Evolutionary conservation across 257 asterid species (phyloP).

Genomic region (Solanum commersonii): DNA sequence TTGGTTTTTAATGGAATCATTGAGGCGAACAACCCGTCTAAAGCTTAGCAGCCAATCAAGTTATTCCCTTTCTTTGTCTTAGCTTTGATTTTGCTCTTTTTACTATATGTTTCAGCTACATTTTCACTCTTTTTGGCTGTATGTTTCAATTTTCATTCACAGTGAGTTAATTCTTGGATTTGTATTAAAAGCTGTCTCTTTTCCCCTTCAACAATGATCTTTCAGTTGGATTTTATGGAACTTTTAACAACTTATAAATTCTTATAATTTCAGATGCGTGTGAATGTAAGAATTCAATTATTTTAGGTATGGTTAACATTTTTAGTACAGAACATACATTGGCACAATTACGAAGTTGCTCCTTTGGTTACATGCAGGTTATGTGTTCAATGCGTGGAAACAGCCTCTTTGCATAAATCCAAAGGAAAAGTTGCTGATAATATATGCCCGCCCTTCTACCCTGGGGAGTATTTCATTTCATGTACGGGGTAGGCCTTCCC

Average conservation of each 20-base stretch:
- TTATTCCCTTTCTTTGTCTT: background rate
- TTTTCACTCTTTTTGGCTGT: background rate
- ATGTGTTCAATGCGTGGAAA: background rate
- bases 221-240: background rate
- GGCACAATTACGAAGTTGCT: background rate
- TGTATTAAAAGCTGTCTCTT: background rate
- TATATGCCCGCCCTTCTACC: background rate
- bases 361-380: background rate
- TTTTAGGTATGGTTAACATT: background rate
- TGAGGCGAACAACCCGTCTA: background rate
- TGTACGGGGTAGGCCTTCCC: background rate
- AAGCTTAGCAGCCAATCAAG: background rate
- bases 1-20: background rate
- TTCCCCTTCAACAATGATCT: background rate
- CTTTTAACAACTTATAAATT: background rate
- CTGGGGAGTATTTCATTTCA: background rate
- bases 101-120: background rate
- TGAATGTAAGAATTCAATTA: background rate
- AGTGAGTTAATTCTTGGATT: background rate
- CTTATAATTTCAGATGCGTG: background rate
- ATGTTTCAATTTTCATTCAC: background rate
- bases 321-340: background rate
- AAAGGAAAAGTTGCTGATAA: background rate
- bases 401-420: background rate
- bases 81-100: background rate